phyloP scores from a whole-genome alignment of 805 yeast species.

The Monosporozyma servazzii region DNA sequence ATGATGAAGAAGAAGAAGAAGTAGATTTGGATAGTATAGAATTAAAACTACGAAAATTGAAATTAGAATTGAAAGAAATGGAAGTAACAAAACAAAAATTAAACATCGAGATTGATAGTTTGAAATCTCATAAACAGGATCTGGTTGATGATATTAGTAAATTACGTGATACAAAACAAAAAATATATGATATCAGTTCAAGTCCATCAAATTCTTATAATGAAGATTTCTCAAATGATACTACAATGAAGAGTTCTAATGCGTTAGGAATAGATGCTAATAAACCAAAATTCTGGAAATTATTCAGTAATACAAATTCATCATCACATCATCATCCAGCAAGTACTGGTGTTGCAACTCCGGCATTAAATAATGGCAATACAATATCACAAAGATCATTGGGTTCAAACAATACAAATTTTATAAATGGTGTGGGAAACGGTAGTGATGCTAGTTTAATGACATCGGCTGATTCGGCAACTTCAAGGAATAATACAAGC shows the following conservation, averaged over 20 bases:
- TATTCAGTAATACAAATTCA: conserved; percentile 13
- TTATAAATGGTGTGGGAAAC: not conserved
- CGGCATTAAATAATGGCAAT: conserved; percentile 1
- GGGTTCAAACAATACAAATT: not conserved
- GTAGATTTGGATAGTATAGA: conserved; percentile 24
- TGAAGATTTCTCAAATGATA: conserved; percentile 2
- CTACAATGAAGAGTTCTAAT: not conserved
- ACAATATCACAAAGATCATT: not conserved
- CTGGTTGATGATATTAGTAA: conserved; percentile 39
- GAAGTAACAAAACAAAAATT: conserved; percentile 37
- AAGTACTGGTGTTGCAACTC: not conserved
- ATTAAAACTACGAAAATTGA: conserved; percentile 34
- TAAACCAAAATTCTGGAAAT: conserved; percentile 29
- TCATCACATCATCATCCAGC: not conserved
- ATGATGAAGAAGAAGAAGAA: conserved; percentile 1
- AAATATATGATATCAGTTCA: not conserved
- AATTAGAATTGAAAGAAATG: conserved; percentile 34
- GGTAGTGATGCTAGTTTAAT: not conserved
- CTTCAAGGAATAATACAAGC: not conserved
- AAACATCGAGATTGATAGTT: conserved; percentile 41
- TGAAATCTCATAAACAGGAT: conserved; percentile 39
- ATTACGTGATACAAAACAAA: conserved; percentile 14
- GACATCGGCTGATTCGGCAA: not conserved
- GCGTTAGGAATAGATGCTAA: conserved; percentile 4
- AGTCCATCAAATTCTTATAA: conserved; percentile 1